These are phyloP conservation scores for Pythium volutum DNA, from an alignment of 352 stramenopile species.

Conservation along the genomic window DNA sequence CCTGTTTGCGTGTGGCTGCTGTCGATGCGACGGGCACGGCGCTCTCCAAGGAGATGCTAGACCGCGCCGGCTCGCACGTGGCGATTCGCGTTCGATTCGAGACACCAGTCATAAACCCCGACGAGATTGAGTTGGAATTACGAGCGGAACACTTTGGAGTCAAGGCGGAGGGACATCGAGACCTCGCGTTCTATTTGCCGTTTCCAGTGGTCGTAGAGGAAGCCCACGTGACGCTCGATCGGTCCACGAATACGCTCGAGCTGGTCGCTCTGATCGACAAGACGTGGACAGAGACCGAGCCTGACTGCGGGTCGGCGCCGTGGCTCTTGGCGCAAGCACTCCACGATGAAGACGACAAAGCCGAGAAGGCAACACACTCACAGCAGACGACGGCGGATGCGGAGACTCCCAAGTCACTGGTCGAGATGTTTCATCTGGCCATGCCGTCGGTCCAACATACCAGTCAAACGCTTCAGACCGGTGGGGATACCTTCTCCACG, in stretches of 20 bases:
- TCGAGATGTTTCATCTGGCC: slow-evolving; percentile 67
- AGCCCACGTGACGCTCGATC: slow-evolving; percentile 37
- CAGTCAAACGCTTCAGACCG: not conserved
- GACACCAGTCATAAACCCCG: slow-evolving; percentile 24
- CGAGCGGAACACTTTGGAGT: slow-evolving; percentile 45
- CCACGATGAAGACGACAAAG: slow-evolving; percentile 23
- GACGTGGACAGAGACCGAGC: slow-evolving; percentile 33
- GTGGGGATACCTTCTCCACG: not conserved
- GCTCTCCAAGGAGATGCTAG: slow-evolving; percentile 44
- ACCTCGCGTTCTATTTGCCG: slow-evolving; percentile 60
- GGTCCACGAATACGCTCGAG: slow-evolving; percentile 32
- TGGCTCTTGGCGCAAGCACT: slow-evolving; percentile 66
- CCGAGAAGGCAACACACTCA: not conserved
- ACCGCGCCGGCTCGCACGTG: slow-evolving; percentile 32
- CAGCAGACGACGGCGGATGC: not conserved
- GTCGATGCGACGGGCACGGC: slow-evolving; percentile 35
- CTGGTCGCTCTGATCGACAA: slow-evolving; percentile 51
- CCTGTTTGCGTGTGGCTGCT: slow-evolving; percentile 34
- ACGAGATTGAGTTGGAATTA: slow-evolving; percentile 50
- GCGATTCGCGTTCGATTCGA: slow-evolving; percentile 41
- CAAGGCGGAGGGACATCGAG: slow-evolving; percentile 42
- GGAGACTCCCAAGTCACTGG: slow-evolving; percentile 45
- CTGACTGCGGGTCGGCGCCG: slow-evolving; percentile 59
- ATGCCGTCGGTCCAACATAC: slow-evolving; percentile 10
- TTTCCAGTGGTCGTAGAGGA: slow-evolving; percentile 47